Conservation (phyloP, 2,329 filamentous ascomycete species). For the Aspergillus floridensis region DNA sequence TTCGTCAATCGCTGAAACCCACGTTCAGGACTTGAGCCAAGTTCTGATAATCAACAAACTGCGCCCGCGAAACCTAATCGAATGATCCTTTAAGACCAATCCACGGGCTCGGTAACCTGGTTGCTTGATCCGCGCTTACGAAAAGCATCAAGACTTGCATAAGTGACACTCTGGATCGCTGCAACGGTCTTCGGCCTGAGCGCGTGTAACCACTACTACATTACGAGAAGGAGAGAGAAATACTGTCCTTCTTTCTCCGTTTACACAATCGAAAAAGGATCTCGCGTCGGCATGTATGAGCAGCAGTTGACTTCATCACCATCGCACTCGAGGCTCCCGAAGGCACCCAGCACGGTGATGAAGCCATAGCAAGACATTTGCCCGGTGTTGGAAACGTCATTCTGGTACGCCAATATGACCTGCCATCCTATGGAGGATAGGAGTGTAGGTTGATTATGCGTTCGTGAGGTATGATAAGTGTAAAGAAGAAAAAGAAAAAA, state of each 20-base stretch:
- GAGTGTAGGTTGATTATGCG: slow-evolving; percentile 52
- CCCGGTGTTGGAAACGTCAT: slow-evolving; percentile 23
- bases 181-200: neutral
- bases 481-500: slow-evolving; percentile 30
- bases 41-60: neutral
- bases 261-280: neutral
- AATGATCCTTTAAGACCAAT: neutral
- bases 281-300: slow-evolving; percentile 33
- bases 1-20: neutral
- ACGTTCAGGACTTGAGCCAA: neutral
- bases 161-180: neutral
- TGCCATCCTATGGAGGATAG: slow-evolving; percentile 43
- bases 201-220: neutral
- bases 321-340: slow-evolving; percentile 27
- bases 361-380: slow-evolving; percentile 28
- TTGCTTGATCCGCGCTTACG: neutral
- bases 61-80: neutral
- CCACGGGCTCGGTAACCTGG: too few species aligned
- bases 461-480: slow-evolving; percentile 43
- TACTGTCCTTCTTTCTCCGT: neutral
- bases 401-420: slow-evolving; percentile 52
- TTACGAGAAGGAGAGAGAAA: neutral
- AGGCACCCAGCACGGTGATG: slow-evolving; percentile 31
- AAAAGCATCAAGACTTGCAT: too few species aligned
- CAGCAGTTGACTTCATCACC: slow-evolving; percentile 40